phyloP scores from a whole-genome alignment of 148 eudicot species.

The Dysphania ambrosioides region DNA sequence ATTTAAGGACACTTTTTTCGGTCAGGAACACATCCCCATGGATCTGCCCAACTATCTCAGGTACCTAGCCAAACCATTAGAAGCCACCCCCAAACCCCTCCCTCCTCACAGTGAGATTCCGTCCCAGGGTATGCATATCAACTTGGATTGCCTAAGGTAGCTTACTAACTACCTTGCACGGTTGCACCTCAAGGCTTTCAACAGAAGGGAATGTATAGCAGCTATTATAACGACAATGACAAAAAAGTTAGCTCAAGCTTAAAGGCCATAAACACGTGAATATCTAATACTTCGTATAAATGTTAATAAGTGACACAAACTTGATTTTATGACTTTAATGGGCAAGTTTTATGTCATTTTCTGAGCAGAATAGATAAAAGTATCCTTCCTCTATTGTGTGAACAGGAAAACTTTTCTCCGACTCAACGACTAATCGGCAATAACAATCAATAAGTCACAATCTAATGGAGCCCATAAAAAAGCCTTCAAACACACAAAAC shows the following conservation, averaged over 20 bases:
- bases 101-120: too few relatives aligned
- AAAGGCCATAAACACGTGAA: neutral
- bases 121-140: too few relatives aligned
- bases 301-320: constrained; percentile 5
- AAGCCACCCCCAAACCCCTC: too few relatives aligned
- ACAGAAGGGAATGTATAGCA: neutral
- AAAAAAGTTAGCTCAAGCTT: neutral
- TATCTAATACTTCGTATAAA: neutral
- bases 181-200: too few relatives aligned
- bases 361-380: neutral
- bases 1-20: too few relatives aligned
- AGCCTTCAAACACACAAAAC: constrained; percentile 9
- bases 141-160: neutral
- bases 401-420: constrained; percentile 5
- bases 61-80: neutral
- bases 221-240: neutral
- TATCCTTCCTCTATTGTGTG: constrained; percentile 6
- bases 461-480: constrained; percentile 19
- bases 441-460: constrained; percentile 20
- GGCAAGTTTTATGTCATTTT: neutral
- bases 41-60: too few relatives aligned
- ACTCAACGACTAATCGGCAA: constrained; percentile 10
- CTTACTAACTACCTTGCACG: neutral
- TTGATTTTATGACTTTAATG: constrained; percentile 9
- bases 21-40: too few relatives aligned